These are phyloP conservation scores for Didymosphaeria variabile DNA, from an alignment of 2,329 filamentous ascomycete genomes.

Conservation along the genomic window DNA sequence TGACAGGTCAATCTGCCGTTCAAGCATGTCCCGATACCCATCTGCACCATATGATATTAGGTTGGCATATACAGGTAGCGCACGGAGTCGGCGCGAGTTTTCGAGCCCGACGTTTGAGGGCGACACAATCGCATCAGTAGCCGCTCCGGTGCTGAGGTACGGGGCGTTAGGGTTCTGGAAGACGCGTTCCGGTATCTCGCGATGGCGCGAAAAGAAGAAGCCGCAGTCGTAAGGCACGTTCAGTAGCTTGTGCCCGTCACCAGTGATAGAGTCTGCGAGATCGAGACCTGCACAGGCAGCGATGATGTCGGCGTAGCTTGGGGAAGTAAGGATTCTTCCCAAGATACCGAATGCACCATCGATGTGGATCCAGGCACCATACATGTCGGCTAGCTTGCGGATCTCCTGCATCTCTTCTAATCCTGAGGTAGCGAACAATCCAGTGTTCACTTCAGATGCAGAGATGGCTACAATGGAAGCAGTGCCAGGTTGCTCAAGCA, in stretches of 20 bases:
- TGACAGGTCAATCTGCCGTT: slow-evolving; percentile 76
- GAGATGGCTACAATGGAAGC: slow-evolving; percentile 84
- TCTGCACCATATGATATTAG: slow-evolving; percentile 76
- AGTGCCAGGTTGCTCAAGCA: slow-evolving; percentile 62
- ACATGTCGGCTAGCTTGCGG: slow-evolving; percentile 73
- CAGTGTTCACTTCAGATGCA: slow-evolving; percentile 90
- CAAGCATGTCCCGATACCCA: slow-evolving; percentile 75
- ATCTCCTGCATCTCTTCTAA: slow-evolving; percentile 68
- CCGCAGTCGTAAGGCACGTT: slow-evolving; percentile 96
- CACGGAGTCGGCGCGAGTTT: slow-evolving; percentile 90
- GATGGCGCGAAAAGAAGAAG: slow-evolving; percentile 80
- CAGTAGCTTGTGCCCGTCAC: slow-evolving; percentile 89
- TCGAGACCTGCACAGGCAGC: slow-evolving; percentile 71
- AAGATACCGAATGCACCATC: slow-evolving; percentile 93
- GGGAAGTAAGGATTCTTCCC: slow-evolving; percentile 69
- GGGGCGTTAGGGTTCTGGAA: slow-evolving; percentile 88
- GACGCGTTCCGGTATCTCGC: slow-evolving; percentile 66
- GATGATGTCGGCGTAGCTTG: slow-evolving; percentile 66
- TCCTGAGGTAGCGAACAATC: slow-evolving; percentile 73
- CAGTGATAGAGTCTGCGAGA: slow-evolving; percentile 85
- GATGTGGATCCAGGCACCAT: slow-evolving; percentile 86
- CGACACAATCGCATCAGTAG: slow-evolving; percentile 68
- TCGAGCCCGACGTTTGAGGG: slow-evolving; percentile 89
- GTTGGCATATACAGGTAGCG: slow-evolving; percentile 86
- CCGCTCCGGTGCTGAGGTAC: slow-evolving; percentile 68